Conservation (phyloP, 78 protist genomes). For the Dictyostelium purpureum region DNA sequence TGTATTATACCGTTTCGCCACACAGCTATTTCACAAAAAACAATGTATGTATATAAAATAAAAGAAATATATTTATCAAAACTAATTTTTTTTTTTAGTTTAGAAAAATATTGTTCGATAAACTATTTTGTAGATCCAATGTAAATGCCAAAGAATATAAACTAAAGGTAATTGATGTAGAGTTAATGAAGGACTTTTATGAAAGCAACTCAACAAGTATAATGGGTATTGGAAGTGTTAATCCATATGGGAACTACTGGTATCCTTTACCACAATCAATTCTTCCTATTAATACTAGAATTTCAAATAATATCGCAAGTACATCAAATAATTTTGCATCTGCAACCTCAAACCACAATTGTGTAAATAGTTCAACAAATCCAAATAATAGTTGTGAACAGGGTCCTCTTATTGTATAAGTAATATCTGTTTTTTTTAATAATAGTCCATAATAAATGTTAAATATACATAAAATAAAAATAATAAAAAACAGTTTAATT, state of each 20-base stretch:
- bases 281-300: too few relatives aligned
- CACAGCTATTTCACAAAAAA: conserved; percentile 23
- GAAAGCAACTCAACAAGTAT: background rate
- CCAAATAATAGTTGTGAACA: too few relatives aligned
- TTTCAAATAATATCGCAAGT: too few relatives aligned
- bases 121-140: conserved; percentile 35
- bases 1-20: conserved; percentile 55
- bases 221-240: conserved; percentile 22
- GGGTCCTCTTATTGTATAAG: too few relatives aligned
- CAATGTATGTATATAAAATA: background rate
- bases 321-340: too few relatives aligned
- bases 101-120: conserved; percentile 34
- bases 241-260: conserved; percentile 22
- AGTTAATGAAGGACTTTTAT: conserved; percentile 29
- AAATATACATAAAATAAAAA: too few relatives aligned
- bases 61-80: background rate
- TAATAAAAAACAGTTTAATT: too few relatives aligned
- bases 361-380: too few relatives aligned
- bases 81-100: background rate
- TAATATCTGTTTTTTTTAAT: too few relatives aligned
- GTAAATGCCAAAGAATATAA: conserved; percentile 61
- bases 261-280: conserved; percentile 22
- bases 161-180: conserved; percentile 5
- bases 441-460: too few relatives aligned
- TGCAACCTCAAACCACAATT: too few relatives aligned